Percentiles rank a stretch among this genome's conserved stretches.
These are phyloP conservation scores for Tetrapisispora iriomotensis DNA, from an alignment of 805 yeast species.

Conservation along the genomic window DNA sequence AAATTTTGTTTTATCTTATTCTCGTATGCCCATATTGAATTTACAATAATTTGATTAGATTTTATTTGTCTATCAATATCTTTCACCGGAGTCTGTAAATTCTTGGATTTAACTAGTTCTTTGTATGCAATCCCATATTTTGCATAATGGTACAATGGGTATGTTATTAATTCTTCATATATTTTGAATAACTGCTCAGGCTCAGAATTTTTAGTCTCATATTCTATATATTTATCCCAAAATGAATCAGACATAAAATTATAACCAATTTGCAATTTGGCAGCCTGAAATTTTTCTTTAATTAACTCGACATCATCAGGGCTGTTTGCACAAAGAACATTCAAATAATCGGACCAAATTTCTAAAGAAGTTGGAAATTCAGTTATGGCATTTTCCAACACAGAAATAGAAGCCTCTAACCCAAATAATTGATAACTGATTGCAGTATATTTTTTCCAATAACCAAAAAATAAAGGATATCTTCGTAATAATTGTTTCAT, in stretches of 20 bases:
- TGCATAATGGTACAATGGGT: constrained; percentile 84
- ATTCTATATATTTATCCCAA: constrained; percentile 73
- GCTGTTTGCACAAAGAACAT: constrained; percentile 39
- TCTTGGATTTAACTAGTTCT: constrained; percentile 19
- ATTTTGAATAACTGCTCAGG: constrained; percentile 33
- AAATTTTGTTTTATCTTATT: constrained; percentile 46
- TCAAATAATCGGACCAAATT: constrained; percentile 58
- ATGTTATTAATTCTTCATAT: constrained; percentile 36
- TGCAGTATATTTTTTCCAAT: constrained; percentile 56
- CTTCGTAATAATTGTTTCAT: constrained; percentile 37
- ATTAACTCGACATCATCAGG: constrained; percentile 28
- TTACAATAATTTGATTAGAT: constrained; percentile 43
- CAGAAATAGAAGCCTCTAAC: constrained; percentile 37
- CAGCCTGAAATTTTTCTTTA: constrained; percentile 39
- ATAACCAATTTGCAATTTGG: constrained; percentile 44
- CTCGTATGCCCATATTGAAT: constrained; percentile 65
- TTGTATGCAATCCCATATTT: constrained; percentile 49
- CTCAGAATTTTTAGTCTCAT: constrained; percentile 36
- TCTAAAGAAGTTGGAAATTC: constrained; percentile 51
- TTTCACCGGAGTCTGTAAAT: constrained; percentile 33
- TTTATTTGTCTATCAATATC: constrained; percentile 36
- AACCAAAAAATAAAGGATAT: constrained; percentile 49
- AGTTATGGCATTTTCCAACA: constrained; percentile 36
- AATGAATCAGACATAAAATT: constrained; percentile 70
- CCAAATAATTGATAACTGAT: constrained; percentile 51